phyloP scores from a whole-genome alignment of 1,139 yeast species.

The Kodamaea alishanica region DNA sequence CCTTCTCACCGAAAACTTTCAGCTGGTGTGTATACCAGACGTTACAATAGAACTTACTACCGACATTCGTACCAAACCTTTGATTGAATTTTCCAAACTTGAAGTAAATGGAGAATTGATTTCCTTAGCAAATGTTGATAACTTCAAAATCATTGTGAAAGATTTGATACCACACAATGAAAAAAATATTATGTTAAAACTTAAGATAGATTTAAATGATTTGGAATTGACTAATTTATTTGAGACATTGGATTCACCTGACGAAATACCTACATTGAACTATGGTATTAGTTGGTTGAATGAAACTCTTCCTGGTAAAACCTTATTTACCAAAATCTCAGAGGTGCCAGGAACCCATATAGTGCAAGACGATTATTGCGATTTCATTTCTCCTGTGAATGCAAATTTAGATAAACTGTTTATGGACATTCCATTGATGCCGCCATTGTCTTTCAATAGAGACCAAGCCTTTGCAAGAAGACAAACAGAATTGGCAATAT shows the following conservation, averaged over 20 bases:
- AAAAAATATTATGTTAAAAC: conserved; percentile 16
- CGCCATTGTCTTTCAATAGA: conserved; percentile 28
- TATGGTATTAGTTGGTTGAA: conserved; percentile 14
- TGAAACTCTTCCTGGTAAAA: conserved; percentile 4
- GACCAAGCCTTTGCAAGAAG: conserved; percentile 31
- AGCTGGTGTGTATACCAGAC: conserved; percentile 20
- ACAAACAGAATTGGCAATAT: conserved; percentile 29
- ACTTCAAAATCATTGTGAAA: conserved; percentile 13
- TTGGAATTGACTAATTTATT: conserved; percentile 5
- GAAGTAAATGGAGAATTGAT: conserved; percentile 24
- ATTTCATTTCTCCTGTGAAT: too few species aligned
- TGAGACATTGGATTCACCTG: conserved; percentile 4
- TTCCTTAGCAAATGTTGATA: conserved; percentile 7
- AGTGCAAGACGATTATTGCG: neutral
- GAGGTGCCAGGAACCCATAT: neutral
- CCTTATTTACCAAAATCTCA: conserved; percentile 4
- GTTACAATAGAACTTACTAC: conserved; percentile 19
- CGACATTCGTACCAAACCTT: conserved; percentile 18
- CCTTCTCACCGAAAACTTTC: conserved; percentile 15
- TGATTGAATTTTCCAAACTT: conserved; percentile 19
- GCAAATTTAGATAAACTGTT: neutral
- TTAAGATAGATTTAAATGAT: conserved; percentile 9
- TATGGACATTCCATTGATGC: conserved; percentile 22
- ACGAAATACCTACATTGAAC: conserved; percentile 12
- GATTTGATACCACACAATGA: conserved; percentile 17